Base-by-base conservation (phyloP, 2,329 filamentous ascomycete species). In the Gaeumannomyces tritici region DNA sequence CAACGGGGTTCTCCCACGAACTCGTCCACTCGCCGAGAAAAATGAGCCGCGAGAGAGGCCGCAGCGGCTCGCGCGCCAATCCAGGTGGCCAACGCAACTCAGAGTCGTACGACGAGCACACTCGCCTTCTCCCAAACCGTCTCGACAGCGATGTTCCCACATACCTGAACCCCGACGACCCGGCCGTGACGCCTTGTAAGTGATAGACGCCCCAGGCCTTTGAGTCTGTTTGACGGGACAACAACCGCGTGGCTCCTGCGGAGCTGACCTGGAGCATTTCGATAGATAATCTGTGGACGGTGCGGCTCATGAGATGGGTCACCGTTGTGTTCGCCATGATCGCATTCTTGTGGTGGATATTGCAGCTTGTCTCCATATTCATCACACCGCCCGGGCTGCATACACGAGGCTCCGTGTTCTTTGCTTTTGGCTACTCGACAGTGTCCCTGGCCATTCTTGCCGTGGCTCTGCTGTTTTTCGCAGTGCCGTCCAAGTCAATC, bases 301-400 rank as follows among this genome's bases (percentile, higher is more conserved):
- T 99, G 60, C 88, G 95, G 24, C 84, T 89, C 58, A 80, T 95
- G 62, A 86, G 92, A 71, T 90, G 87, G 71, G 74, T 95, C 64
- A 93, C 91, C 6, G 80, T 96, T 62, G 69, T 91, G 51, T 90
- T 97, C 70, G 80, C 93, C 26, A 73, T 86, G 61, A 72, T 93
- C 68, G 90, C 87, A 62, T 91, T 96, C 70, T 70, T 91, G n/a
- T 98, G 93, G 93, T 98, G 95, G 93, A 82, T 91, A 12, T 74
- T 97, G 62, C 80, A 96, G 42, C 81, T 99, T n/a, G 86, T 97
- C 21, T 91, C 91, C 62, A 86, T 89, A 67, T 99, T 99, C 76
- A 87, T 96, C 67, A 96, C 90, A 61, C 92, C 92, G 18, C 93
- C 93, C 0, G 88, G 89, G 58, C 87, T 98, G 72, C 86, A 95